Conservation (phyloP, 345 rosid species). For the Salix suchowensis region DNA sequence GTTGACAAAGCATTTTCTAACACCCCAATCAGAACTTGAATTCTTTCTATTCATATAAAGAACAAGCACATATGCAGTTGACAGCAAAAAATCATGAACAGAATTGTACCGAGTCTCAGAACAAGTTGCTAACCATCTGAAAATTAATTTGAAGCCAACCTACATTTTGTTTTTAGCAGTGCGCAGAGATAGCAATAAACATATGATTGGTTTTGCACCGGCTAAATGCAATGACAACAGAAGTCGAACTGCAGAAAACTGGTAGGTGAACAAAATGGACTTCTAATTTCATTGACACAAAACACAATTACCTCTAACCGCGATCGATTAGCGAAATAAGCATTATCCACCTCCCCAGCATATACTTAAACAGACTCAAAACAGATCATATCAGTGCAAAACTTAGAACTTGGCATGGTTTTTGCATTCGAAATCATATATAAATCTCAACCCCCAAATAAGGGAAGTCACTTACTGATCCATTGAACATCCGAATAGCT, state of each 20-base stretch:
- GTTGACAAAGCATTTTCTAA: neutral
- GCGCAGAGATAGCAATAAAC: neutral
- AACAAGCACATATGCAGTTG: neutral
- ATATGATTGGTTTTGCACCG: neutral
- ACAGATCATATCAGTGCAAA: neutral
- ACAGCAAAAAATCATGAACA: neutral
- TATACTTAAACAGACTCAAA: neutral
- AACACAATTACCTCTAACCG: neutral
- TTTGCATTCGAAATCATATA: neutral
- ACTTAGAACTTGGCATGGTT: neutral
- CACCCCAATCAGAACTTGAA: neutral
- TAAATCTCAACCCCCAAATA: neutral
- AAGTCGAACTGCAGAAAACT: neutral
- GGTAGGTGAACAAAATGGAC: neutral
- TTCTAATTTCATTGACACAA: neutral
- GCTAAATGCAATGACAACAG: neutral
- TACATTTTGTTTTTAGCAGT: neutral
- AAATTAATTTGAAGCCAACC: neutral
- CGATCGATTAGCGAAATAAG: neutral
- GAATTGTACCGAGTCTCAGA: neutral
- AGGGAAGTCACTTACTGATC: constrained; percentile 55
- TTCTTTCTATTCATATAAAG: neutral
- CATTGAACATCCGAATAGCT: constrained; percentile 73
- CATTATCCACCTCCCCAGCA: neutral
- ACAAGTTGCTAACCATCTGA: constrained; percentile 1